These are phyloP conservation scores for Halenospora varia DNA, from an alignment of 495 filamentous ascomycete species.

Conservation along the genomic window DNA sequence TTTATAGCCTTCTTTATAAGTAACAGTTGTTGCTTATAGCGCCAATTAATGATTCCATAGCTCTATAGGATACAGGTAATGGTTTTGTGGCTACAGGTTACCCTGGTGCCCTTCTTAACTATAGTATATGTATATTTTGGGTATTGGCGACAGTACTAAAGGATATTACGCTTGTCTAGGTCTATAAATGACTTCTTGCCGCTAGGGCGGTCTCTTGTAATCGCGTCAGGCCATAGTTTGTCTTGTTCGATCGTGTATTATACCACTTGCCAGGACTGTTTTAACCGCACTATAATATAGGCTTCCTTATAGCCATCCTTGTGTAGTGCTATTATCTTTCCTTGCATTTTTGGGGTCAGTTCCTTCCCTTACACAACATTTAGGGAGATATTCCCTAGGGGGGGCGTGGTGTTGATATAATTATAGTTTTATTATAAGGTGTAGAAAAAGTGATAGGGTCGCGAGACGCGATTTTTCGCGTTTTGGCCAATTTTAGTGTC, in stretches of 20 bases:
- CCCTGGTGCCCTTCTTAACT: not conserved
- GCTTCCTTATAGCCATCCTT: not conserved
- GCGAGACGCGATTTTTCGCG: not conserved
- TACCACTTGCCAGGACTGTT: not conserved
- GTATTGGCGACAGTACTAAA: not conserved
- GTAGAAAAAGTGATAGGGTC: not conserved
- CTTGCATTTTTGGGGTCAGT: not conserved
- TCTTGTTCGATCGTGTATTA: not conserved
- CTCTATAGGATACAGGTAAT: not conserved
- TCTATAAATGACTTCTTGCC: not conserved
- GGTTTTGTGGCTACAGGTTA: not conserved
- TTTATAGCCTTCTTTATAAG: not conserved
- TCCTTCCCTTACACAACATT: not conserved
- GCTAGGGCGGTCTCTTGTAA: not conserved
- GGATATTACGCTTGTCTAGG: not conserved
- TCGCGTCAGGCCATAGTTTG: not conserved
- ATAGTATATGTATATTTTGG: not conserved
- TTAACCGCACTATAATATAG: not conserved
- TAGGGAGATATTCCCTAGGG: not conserved
- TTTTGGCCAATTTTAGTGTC: not conserved
- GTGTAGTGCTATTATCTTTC: not conserved
- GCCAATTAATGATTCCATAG: not conserved
- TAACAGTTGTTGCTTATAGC: conserved; percentile 20
- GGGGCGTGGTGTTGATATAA: not conserved
- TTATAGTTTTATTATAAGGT: not conserved